A percentile compares a stretch with the other conserved stretches of the same genome.
Conservation (phyloP, 2,329 filamentous ascomycete species). For the Fusarium praegraminearum region DNA sequence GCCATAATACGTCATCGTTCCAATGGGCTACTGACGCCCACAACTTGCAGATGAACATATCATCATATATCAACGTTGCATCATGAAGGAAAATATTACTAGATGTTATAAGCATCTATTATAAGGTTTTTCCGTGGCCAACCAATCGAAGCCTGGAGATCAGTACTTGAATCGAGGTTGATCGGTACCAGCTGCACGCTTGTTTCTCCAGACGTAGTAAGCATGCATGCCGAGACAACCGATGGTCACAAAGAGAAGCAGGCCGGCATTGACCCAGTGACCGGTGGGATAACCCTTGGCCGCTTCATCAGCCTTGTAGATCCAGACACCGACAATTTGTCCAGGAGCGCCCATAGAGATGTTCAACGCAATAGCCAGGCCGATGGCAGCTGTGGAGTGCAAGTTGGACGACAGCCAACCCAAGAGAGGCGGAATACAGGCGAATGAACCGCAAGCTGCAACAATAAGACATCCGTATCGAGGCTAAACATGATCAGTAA, state of each 20-base stretch:
- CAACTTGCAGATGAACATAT: background rate
- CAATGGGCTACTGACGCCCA: background rate
- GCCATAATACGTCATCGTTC: background rate
- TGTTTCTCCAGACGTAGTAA: constrained; percentile 64
- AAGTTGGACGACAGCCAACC: constrained; percentile 76
- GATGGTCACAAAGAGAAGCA: constrained; percentile 68
- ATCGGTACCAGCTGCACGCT: constrained; percentile 33
- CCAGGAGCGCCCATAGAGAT: constrained; percentile 73
- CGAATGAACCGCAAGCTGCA: constrained; percentile 71
- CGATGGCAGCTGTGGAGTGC: constrained; percentile 70
- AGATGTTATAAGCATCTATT: background rate
- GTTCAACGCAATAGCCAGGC: constrained; percentile 75
- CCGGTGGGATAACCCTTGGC: constrained; percentile 73
- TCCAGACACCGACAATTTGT: constrained; percentile 78
- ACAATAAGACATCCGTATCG: constrained; percentile 77
- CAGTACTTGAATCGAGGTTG: constrained; percentile 41
- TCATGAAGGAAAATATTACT: background rate
- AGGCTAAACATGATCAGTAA: constrained; percentile 31
- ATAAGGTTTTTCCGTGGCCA: too few relatives aligned
- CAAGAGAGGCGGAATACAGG: constrained; percentile 73
- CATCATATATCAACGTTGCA: background rate
- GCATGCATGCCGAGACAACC: constrained; percentile 65
- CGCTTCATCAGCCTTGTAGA: constrained; percentile 73
- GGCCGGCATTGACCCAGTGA: constrained; percentile 72
- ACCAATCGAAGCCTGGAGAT: background rate